phyloP scores from a whole-genome alignment of 1,139 yeast species.

The Geotrichum europaeum region DNA sequence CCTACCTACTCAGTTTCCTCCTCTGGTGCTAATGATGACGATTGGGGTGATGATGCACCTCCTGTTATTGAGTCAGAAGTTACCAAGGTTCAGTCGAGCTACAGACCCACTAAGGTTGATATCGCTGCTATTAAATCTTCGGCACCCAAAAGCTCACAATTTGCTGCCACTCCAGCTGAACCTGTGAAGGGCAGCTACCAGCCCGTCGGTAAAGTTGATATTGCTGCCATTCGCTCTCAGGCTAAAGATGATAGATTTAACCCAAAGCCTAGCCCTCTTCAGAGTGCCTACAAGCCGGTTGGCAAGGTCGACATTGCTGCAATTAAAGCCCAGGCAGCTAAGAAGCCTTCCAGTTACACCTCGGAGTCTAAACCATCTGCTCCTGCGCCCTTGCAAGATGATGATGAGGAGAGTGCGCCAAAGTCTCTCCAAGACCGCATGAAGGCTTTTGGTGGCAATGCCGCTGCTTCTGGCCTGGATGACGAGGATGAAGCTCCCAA shows the following conservation, averaged over 20 bases:
- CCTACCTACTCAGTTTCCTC: slow-evolving; percentile 34
- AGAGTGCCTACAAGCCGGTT: slow-evolving; percentile 46
- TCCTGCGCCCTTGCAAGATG: slow-evolving; percentile 14
- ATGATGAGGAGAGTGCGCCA: slow-evolving; percentile 33
- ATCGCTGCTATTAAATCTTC: slow-evolving; percentile 39
- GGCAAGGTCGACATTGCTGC: slow-evolving; percentile 53
- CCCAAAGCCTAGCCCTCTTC: slow-evolving; percentile 28
- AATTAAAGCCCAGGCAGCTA: slow-evolving; percentile 38
- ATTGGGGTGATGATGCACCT: slow-evolving; percentile 54
- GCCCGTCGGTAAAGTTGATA: slow-evolving; percentile 54
- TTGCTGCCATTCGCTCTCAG: slow-evolving; percentile 42
- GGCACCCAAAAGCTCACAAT: slow-evolving; percentile 25
- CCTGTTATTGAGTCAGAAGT: slow-evolving; percentile 38
- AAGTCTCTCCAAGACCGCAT: slow-evolving; percentile 43
- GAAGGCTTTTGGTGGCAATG: slow-evolving; percentile 25
- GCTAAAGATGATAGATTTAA: slow-evolving; percentile 32
- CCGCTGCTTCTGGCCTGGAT: slow-evolving; percentile 11
- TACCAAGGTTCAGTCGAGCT: slow-evolving; percentile 58
- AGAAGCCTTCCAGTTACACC: slow-evolving; percentile 16
- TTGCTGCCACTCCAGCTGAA: slow-evolving; percentile 25
- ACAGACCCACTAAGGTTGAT: slow-evolving; percentile 57
- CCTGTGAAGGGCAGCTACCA: slow-evolving; percentile 45
- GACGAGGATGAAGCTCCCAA: slow-evolving; percentile 15
- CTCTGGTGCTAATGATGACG: slow-evolving; percentile 40
- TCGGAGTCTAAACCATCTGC: slow-evolving; percentile 8